A percentile compares a stretch with the other conserved stretches of the same genome.
phyloP scores from a whole-genome alignment of 2,329 filamentous ascomycete species.

The Sporothrix humicola region DNA sequence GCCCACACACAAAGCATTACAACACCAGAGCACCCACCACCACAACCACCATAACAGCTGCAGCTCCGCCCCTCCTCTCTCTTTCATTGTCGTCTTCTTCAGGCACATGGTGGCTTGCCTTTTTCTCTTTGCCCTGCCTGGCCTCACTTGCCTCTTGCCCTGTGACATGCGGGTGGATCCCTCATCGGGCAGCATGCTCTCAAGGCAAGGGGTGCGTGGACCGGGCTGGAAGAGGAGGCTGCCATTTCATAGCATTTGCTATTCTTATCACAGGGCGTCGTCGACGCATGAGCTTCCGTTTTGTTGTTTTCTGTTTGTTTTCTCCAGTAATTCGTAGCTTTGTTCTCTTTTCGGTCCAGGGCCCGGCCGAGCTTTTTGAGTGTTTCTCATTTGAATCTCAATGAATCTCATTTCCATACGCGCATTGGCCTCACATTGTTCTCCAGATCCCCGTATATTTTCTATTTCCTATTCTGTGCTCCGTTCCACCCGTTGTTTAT shows the following conservation, averaged over 20 bases:
- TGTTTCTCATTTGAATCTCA: too few species aligned
- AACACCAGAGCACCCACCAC: not conserved
- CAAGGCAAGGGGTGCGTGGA: not conserved
- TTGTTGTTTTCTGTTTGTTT: not conserved
- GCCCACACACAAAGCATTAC: not conserved
- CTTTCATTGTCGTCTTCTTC: not conserved
- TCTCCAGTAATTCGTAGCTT: not conserved
- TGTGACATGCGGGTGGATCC: conserved; percentile 26
- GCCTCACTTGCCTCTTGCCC: conserved; percentile 13
- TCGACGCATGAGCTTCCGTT: not conserved
- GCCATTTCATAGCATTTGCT: not conserved
- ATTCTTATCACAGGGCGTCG: conserved; percentile 13
- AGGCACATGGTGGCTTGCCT: conserved; percentile 35
- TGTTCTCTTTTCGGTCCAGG: conserved; percentile 8
- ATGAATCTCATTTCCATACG: not conserved
- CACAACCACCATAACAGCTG: not conserved
- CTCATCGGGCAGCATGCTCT: not conserved
- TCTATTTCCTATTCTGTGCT: not conserved
- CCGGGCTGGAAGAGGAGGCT: not conserved
- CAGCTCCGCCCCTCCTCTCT: conserved; percentile 8
- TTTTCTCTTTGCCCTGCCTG: not conserved
- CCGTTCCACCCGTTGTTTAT: conserved; percentile 16
- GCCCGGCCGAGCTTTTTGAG: not conserved
- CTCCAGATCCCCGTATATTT: not conserved
- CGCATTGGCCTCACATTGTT: not conserved